Conservation (phyloP, 2,329 filamentous ascomycete genomes). For the Paraconiothyrium sp. region DNA sequence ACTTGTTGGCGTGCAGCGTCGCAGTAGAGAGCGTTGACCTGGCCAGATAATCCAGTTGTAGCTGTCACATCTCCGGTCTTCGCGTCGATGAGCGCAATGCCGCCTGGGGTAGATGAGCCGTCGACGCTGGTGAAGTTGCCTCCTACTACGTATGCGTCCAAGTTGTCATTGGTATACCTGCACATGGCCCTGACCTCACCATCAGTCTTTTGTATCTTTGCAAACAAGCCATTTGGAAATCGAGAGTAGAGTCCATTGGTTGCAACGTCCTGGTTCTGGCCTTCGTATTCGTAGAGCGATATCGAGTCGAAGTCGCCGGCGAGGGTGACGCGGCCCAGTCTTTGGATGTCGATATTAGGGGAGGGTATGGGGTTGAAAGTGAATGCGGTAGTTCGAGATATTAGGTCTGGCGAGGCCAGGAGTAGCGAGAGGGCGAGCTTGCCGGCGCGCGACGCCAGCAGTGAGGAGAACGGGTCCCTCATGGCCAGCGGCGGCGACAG, state of each 20-base stretch:
- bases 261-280: constrained; percentile 76
- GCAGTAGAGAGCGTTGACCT: constrained; percentile 84
- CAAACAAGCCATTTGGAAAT: constrained; percentile 86
- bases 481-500: constrained; percentile 43
- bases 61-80: constrained; percentile 71
- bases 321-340: constrained; percentile 83
- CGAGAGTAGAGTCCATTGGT: constrained; percentile 82
- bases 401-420: constrained; percentile 35
- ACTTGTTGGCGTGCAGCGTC: constrained; percentile 80
- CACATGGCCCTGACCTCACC: constrained; percentile 91
- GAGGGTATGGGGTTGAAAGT: constrained; percentile 70
- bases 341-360: constrained; percentile 78
- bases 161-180: constrained; percentile 74
- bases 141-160: constrained; percentile 80
- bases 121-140: constrained; percentile 96
- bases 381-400: constrained; percentile 39
- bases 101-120: constrained; percentile 75
- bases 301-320: constrained; percentile 91
- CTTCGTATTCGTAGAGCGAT: constrained; percentile 86
- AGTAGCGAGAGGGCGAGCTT: constrained; percentile 48
- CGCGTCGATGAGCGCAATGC: constrained; percentile 83
- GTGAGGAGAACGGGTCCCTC: constrained; percentile 49
- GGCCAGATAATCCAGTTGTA: constrained; percentile 83
- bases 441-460: constrained; percentile 49
- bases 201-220: constrained; percentile 78